These are phyloP conservation scores for Neurospora crassa DNA, from an alignment of 2,329 filamentous ascomycete genomes.

Conservation along the genomic window DNA sequence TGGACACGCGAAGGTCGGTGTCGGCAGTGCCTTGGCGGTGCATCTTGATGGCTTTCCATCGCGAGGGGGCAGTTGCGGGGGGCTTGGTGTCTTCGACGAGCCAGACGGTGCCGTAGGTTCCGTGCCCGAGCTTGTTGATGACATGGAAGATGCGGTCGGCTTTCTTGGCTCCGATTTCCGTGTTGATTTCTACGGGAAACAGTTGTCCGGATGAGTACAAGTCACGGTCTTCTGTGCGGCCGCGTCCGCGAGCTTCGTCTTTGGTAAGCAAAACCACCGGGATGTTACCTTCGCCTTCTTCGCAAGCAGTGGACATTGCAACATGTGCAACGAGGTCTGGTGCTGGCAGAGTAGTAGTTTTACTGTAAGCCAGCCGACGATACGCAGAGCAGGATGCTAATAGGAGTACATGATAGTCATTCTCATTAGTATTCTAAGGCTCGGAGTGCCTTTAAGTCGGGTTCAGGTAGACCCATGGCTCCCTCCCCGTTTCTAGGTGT, in stretches of 20 bases:
- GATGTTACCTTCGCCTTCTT: background rate
- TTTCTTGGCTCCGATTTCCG: background rate
- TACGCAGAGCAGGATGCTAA: background rate
- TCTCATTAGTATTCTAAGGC: too few species aligned
- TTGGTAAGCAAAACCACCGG: background rate
- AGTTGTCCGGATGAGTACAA: background rate
- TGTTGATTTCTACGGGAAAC: background rate
- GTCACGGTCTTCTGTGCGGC: background rate
- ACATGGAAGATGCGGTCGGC: slow-evolving; percentile 2
- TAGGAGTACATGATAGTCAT: background rate
- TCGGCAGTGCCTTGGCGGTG: background rate
- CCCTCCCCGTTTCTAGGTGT: too few species aligned
- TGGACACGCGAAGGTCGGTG: background rate
- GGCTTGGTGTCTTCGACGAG: slow-evolving; percentile 1
- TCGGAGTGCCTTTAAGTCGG: background rate
- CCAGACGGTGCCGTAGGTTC: slow-evolving; percentile 6
- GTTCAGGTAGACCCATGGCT: too few species aligned
- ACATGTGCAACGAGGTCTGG: background rate
- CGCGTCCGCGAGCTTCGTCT: background rate
- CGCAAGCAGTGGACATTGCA: background rate
- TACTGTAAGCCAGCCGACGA: background rate
- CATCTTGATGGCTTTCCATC: background rate
- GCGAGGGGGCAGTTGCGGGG: background rate
- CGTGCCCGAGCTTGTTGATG: slow-evolving; percentile 5
- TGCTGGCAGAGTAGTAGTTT: background rate